Conservation (phyloP, 768 basidiomycete species). For the Amanita rimosa region DNA sequence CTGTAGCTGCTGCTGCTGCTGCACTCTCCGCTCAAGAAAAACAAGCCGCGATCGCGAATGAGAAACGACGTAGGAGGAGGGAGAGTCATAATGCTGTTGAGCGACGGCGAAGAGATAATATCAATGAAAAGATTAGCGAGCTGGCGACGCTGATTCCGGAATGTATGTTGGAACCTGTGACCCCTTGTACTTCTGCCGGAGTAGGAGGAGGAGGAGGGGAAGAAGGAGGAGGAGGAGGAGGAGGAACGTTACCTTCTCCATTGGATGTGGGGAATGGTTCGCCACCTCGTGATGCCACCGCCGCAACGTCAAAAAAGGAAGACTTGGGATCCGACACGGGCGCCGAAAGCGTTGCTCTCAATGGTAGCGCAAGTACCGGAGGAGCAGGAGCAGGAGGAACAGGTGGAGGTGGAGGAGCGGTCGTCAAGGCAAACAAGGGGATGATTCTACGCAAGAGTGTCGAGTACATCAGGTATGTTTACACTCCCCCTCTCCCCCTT, state of each 20-base stretch:
- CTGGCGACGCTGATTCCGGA: constrained; percentile 85
- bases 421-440: constrained; percentile 89
- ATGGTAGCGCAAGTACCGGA: constrained; percentile 9
- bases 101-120: constrained; percentile 78
- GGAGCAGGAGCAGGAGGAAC: constrained; percentile 11
- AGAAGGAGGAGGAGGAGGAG: background rate
- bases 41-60: constrained; percentile 54
- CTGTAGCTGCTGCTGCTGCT: background rate
- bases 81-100: constrained; percentile 94
- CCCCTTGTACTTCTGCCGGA: background rate
- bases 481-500: too few species aligned
- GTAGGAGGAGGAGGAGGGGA: background rate
- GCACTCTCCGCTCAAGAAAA: constrained; percentile 22
- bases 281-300: background rate
- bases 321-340: constrained; percentile 1
- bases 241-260: background rate
- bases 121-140: constrained; percentile 92
- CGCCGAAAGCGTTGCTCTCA: background rate
- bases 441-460: constrained; percentile 84
- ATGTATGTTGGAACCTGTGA: constrained; percentile 54
- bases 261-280: background rate
- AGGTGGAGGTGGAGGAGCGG: constrained; percentile 11
- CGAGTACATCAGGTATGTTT: constrained; percentile 47
- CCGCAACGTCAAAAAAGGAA: background rate
- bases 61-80: constrained; percentile 70